Evolutionary conservation across 2,329 filamentous ascomycete genomes (phyloP).

Genomic region (Setomelanomma holmii): DNA sequence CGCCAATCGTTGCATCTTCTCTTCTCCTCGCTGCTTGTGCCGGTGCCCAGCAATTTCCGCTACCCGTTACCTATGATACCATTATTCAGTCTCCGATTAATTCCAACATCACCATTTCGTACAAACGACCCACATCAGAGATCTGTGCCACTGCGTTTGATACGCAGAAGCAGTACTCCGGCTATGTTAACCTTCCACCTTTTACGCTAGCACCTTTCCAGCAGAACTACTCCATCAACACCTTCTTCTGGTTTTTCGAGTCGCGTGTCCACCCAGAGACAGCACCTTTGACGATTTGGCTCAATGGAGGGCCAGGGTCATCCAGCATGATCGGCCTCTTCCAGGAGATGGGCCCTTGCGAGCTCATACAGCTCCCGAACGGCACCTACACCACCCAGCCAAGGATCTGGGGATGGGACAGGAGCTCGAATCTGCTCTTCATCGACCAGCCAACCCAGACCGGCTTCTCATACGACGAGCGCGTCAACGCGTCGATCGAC

Average conservation of each 20-base stretch:
- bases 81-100: conserved; percentile 69
- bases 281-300: conserved; percentile 64
- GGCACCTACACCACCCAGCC: conserved; percentile 62
- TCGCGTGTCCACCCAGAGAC: conserved; percentile 59
- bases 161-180: conserved; percentile 70
- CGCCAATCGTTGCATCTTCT: conserved; percentile 24
- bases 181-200: conserved; percentile 70
- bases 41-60: conserved; percentile 53
- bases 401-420: conserved; percentile 72
- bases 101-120: conserved; percentile 69
- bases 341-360: conserved; percentile 61
- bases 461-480: conserved; percentile 71
- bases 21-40: conserved; percentile 18
- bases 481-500: conserved; percentile 58
- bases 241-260: conserved; percentile 72
- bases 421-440: conserved; percentile 65
- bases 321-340: conserved; percentile 72
- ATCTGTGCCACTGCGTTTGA: conserved; percentile 71
- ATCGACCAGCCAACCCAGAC: conserved; percentile 73
- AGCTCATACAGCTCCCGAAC: conserved; percentile 53
- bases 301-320: conserved; percentile 71
- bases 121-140: conserved; percentile 66
- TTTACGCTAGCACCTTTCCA: conserved; percentile 54
- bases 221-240: conserved; percentile 65
- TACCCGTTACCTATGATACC: conserved; percentile 53